Percentiles rank a stretch among this genome's conserved stretches.
Evolutionary conservation across 768 basidiomycete genomes (phyloP).

Genomic region (Baorangia bicolor): DNA sequence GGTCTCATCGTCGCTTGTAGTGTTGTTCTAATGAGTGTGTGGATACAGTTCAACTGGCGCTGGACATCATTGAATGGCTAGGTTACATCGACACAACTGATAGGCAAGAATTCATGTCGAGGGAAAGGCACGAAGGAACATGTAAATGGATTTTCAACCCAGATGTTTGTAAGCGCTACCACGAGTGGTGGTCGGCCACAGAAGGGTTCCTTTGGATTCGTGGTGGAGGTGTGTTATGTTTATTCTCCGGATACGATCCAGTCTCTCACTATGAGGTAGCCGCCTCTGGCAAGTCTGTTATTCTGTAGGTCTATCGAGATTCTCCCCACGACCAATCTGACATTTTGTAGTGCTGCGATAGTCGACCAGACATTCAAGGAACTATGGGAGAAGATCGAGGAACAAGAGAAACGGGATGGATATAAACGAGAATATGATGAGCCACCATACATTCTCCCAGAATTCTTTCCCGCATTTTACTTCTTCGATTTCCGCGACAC

Average conservation of each 20-base stretch:
- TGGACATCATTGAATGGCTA: constrained; percentile 23
- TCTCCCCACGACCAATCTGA: constrained; percentile 4
- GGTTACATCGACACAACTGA: constrained; percentile 25
- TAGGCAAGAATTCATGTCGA: constrained; percentile 25
- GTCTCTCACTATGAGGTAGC: constrained; percentile 13
- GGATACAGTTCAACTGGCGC: constrained; percentile 23
- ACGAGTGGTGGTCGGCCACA: constrained; percentile 18
- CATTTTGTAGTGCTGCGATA: constrained; percentile 17
- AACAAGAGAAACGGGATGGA: constrained; percentile 19
- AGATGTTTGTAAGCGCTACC: constrained; percentile 17
- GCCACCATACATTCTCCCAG: constrained; percentile 18
- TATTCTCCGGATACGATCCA: background rate
- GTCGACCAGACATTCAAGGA: constrained; percentile 25
- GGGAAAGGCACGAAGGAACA: constrained; percentile 24
- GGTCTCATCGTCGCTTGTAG: background rate
- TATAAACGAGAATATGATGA: constrained; percentile 14
- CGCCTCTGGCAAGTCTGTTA: constrained; percentile 24
- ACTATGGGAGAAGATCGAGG: constrained; percentile 22
- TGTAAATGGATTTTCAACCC: constrained; percentile 25
- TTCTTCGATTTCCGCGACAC: constrained; percentile 31
- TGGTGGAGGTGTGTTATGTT: constrained; percentile 18
- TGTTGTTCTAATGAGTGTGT: constrained; percentile 1
- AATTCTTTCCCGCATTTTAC: constrained; percentile 27
- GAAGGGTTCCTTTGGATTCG: constrained; percentile 28
- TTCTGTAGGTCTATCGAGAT: constrained; percentile 15